These are phyloP conservation scores for Larix kaempferi DNA, from an alignment of 75 land plant species.

Conservation along the genomic window DNA sequence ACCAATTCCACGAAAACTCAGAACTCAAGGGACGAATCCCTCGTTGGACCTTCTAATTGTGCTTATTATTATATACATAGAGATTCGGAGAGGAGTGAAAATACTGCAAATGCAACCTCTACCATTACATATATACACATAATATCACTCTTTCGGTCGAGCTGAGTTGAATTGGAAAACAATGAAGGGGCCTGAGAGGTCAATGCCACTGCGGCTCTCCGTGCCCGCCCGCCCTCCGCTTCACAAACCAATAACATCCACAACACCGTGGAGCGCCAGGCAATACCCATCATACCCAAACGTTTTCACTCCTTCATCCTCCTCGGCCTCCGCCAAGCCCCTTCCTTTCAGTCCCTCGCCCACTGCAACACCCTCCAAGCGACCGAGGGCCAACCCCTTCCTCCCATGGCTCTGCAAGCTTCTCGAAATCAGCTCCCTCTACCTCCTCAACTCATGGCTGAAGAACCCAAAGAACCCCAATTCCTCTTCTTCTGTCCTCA, in stretches of 20 bases:
- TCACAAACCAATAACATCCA: neutral
- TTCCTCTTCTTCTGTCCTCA: slow-evolving; percentile 19
- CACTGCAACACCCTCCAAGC: slow-evolving; percentile 31
- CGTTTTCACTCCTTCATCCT: slow-evolving; percentile 10
- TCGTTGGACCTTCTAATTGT: no score
- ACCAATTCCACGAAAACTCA: no score
- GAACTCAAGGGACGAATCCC: no score
- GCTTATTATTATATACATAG: no score
- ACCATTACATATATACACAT: no score
- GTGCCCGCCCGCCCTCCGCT: slow-evolving; percentile 11
- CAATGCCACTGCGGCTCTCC: slow-evolving; percentile 26
- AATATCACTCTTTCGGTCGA: no score
- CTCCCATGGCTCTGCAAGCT: slow-evolving; percentile 31
- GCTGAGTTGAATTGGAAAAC: no score
- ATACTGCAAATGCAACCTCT: no score
- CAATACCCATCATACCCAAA: slow-evolving; percentile 8
- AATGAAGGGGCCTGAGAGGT: neutral
- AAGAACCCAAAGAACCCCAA: slow-evolving; percentile 10
- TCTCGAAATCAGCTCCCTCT: slow-evolving; percentile 37
- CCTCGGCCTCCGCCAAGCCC: neutral
- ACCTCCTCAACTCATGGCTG: slow-evolving; percentile 23
- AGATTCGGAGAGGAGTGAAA: no score
- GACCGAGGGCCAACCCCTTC: slow-evolving; percentile 16
- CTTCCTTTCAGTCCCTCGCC: slow-evolving; percentile 24
- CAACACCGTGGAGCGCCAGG: slow-evolving; percentile 8